Evolutionary conservation across 1,284 basidiomycete genomes (phyloP).

Genomic region (Golubevia sp.): DNA sequence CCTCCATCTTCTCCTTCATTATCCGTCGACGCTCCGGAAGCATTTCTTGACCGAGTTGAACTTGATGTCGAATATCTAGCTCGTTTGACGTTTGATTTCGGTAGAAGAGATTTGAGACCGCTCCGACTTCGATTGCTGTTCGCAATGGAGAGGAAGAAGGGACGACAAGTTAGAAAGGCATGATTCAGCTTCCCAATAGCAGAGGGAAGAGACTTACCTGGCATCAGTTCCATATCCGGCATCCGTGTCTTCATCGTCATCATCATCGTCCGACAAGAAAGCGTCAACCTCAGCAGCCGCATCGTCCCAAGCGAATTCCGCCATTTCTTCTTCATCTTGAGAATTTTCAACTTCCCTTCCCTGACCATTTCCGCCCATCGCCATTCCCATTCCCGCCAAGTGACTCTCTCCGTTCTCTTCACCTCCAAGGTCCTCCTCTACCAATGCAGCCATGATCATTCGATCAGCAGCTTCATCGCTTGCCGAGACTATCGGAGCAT

Average conservation of each 20-base stretch:
- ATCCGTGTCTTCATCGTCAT: slow-evolving; percentile 21
- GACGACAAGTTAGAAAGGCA: neutral
- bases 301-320: slow-evolving; percentile 32
- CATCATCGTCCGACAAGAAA: slow-evolving; percentile 30
- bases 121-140: slow-evolving; percentile 3
- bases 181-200: neutral
- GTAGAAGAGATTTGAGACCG: slow-evolving; percentile 6
- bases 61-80: neutral
- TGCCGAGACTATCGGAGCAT: neutral
- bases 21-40: neutral
- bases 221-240: slow-evolving; percentile 7
- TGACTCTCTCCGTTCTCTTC: no score
- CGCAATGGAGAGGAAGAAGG: slow-evolving; percentile 10
- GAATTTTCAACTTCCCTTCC: slow-evolving; percentile 9
- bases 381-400: neutral
- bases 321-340: neutral
- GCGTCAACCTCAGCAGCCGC: slow-evolving; percentile 60
- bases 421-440: no score
- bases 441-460: slow-evolving; percentile 1
- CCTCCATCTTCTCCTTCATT: slow-evolving; percentile 7
- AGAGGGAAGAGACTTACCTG: neutral
- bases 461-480: neutral
- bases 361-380: neutral
- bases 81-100: neutral
- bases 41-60: neutral